Percentiles rank a stretch among this genome's conserved stretches.
Conservation (phyloP, 2,329 filamentous ascomycete species). For the Sclerotinia borealis region DNA sequence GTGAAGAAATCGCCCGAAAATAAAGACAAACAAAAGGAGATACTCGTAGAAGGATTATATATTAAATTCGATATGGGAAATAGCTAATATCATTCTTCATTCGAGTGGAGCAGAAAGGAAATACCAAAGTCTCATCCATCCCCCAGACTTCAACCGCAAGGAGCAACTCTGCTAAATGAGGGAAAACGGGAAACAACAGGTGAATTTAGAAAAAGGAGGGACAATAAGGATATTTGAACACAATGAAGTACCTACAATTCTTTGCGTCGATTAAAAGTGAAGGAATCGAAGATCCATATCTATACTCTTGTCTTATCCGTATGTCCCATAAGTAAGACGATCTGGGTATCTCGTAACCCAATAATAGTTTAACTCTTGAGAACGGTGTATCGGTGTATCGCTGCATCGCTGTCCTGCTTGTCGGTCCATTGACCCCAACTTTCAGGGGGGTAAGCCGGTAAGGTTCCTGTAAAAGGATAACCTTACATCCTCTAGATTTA, state of each 20-base stretch:
- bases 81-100: slow-evolving; percentile 7
- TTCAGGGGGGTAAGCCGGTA: neutral
- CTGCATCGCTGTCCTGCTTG: neutral
- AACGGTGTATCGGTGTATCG: neutral
- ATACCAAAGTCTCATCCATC: slow-evolving; percentile 3
- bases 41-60: neutral
- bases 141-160: neutral
- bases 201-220: neutral
- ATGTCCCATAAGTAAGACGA: neutral
- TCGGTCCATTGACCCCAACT: neutral
- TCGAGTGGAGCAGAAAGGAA: slow-evolving; percentile 12
- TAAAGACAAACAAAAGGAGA: neutral
- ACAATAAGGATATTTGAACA: neutral
- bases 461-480: slow-evolving; percentile 1
- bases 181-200: neutral
- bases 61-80: slow-evolving; percentile 1
- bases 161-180: neutral
- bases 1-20: neutral
- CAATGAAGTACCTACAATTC: neutral
- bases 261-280: no score
- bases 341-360: neutral
- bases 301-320: neutral
- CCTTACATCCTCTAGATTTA: neutral
- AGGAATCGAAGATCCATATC: neutral
- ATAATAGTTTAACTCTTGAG: neutral